Evolutionary conservation across 1,284 basidiomycete species (phyloP), one percentile per base, ranked within the genome.

Genomic region (Testicularia cyperi): DNA sequence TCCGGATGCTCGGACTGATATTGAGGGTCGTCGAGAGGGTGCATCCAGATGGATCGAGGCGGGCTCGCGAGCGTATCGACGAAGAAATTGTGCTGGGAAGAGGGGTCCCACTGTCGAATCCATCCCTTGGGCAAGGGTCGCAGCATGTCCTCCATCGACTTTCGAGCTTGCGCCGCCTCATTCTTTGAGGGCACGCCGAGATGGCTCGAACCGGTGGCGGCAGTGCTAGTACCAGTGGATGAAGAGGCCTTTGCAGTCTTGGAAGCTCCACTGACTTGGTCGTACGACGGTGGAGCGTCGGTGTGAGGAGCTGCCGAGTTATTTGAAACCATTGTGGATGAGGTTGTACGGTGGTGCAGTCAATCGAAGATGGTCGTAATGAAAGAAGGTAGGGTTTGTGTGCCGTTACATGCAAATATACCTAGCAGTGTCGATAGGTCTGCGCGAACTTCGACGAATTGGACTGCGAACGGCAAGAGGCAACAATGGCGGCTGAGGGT

Each of bases 41-140:
- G 75, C 2, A 55, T 39, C 76, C 76, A 77, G 52, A 75, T 77
- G 14, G 68, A 72, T 6, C 76, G 55, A 13, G 76, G 72, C 3
- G 76, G 76, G 6, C 41, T 60, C 2, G 70, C 66, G 7, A 39
- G 62, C 3, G 75, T 75, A 31, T 74, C 70, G 28, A 74, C 71
- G 39, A 66, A 74, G 31, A 74, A 74, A 35, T 65, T 58, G 52
- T 68, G 65, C 12, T 62, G 53, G 13, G 48, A 43, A 6, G 47
- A 36, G 10, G 60, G 53, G 34, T 74, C 70, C 49, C 61, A 74
- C 20, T 74, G 69, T 26, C 69, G 67, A 23, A 74, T 58, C 72
- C 72, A 72, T 3, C 67, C 67, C 22, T 62, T 45, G 23, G 69
- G 68, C 7, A 65, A 49, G 4, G 68, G 64, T n/a, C 60, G 60